Evolutionary conservation across 2,329 filamentous ascomycete species (phyloP).

Genomic region (Fusarium sp.): DNA sequence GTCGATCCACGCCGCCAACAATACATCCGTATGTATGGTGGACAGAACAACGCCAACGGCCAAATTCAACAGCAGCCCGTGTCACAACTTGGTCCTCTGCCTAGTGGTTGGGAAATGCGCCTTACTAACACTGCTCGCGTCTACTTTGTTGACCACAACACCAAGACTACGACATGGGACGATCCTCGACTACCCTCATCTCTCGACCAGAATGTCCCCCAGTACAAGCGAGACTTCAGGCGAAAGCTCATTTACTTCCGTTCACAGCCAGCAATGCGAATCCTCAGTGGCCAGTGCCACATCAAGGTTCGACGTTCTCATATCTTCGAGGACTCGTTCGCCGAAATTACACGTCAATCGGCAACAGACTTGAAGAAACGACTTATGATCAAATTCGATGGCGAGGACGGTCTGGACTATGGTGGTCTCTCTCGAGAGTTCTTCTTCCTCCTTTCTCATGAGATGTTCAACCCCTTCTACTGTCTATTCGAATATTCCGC

Average conservation of each 20-base stretch:
- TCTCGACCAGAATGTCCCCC: conserved; percentile 95
- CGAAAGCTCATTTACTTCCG: conserved; percentile 99
- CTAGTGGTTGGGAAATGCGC: conserved; percentile 99
- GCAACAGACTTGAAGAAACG: conserved; percentile 97
- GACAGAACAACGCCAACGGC: conserved; percentile 84
- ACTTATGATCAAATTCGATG: conserved; percentile 99
- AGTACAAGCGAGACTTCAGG: conserved; percentile 99
- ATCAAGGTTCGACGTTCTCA: conserved; percentile 97
- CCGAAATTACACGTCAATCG: conserved; percentile 96
- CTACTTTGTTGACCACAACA: conserved; percentile 99
- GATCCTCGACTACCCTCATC: conserved; percentile 95
- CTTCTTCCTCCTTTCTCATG: conserved; percentile 98
- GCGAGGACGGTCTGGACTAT: conserved; percentile 97
- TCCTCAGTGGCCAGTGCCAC: conserved; percentile 95
- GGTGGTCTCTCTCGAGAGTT: conserved; percentile 98
- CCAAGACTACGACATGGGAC: conserved; percentile 99
- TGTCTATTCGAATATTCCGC: conserved; percentile 99
- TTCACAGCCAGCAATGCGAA: conserved; percentile 94
- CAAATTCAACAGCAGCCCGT: conserved; percentile 97
- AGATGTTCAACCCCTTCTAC: conserved; percentile 99
- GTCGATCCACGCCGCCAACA: conserved; percentile 97
- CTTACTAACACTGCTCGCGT: conserved; percentile 97
- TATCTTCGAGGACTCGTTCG: conserved; percentile 99
- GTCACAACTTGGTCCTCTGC: conserved; percentile 92
- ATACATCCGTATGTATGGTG: conserved; percentile 96